Percentiles rank a stretch among this genome's conserved stretches.
These are phyloP conservation scores for Whalleya microplaca DNA, from an alignment of 2,329 filamentous ascomycete genomes.

Conservation along the genomic window DNA sequence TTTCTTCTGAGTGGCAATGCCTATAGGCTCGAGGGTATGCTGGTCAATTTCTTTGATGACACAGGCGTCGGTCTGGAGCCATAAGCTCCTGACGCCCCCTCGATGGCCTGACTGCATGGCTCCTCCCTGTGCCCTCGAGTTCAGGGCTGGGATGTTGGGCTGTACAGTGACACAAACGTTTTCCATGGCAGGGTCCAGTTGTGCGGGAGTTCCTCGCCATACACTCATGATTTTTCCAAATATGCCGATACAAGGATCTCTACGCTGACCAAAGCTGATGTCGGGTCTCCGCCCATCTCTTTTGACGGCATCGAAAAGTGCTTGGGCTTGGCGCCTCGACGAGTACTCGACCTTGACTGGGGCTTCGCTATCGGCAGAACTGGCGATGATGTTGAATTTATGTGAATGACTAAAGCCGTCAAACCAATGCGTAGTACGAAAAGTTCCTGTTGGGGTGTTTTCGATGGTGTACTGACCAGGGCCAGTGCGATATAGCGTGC, in stretches of 20 bases:
- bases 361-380: slow-evolving; percentile 20
- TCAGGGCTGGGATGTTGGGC: slow-evolving; percentile 64
- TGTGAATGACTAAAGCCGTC: slow-evolving; percentile 75
- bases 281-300: slow-evolving; percentile 59
- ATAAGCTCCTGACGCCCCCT: slow-evolving; percentile 51
- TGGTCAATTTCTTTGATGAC: slow-evolving; percentile 66
- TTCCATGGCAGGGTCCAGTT: slow-evolving; percentile 38
- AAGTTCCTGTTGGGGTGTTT: slow-evolving; percentile 60
- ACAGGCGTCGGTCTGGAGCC: slow-evolving; percentile 59
- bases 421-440: slow-evolving; percentile 76
- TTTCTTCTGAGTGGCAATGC: slow-evolving; percentile 59
- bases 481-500: slow-evolving; percentile 74
- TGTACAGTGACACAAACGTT: slow-evolving; percentile 72
- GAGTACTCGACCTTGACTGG: slow-evolving; percentile 65
- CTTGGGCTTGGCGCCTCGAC: slow-evolving; percentile 70
- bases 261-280: slow-evolving; percentile 70
- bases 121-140: slow-evolving; percentile 24
- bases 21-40: slow-evolving; percentile 72
- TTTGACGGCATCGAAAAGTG: slow-evolving; percentile 62
- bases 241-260: slow-evolving; percentile 74
- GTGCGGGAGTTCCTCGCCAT: slow-evolving; percentile 46
- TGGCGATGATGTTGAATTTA: slow-evolving; percentile 68
- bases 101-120: slow-evolving; percentile 41
- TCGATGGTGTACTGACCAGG: slow-evolving; percentile 68
- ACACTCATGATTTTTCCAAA: slow-evolving; percentile 72